These are phyloP conservation scores for Metarhizium album DNA, from an alignment of 2,329 filamentous ascomycete genomes.

Conservation along the genomic window DNA sequence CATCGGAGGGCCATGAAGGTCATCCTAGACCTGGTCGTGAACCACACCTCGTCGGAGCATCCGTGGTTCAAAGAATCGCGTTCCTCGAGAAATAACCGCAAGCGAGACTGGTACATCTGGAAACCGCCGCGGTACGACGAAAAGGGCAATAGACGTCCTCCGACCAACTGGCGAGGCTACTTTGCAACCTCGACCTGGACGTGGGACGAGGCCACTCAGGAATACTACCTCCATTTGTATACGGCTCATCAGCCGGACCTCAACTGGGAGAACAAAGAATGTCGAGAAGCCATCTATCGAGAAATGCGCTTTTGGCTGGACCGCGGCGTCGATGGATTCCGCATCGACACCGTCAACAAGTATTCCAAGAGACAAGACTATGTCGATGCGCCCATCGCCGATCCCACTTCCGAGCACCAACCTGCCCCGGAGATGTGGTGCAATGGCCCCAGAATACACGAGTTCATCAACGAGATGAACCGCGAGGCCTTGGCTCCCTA, in stretches of 20 bases:
- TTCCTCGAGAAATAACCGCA: slow-evolving; percentile 36
- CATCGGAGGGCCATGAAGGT: slow-evolving; percentile 53
- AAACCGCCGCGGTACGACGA: slow-evolving; percentile 41
- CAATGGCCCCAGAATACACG: slow-evolving; percentile 52
- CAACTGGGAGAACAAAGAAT: slow-evolving; percentile 62
- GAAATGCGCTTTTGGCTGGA: slow-evolving; percentile 63
- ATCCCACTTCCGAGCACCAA: slow-evolving; percentile 26
- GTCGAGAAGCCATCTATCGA: slow-evolving; percentile 56
- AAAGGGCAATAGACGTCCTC: slow-evolving; percentile 43
- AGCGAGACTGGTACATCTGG: slow-evolving; percentile 59
- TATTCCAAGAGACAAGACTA: slow-evolving; percentile 51
- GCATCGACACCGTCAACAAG: slow-evolving; percentile 59
- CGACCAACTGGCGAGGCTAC: slow-evolving; percentile 45
- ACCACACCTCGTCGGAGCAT: slow-evolving; percentile 51
- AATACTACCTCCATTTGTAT: slow-evolving; percentile 53
- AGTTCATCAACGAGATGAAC: slow-evolving; percentile 50
- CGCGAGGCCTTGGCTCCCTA: slow-evolving; percentile 41
- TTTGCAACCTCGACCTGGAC: slow-evolving; percentile 41
- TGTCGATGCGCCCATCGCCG: slow-evolving; percentile 38
- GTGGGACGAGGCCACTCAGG: slow-evolving; percentile 37
- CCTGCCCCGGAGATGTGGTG: slow-evolving; percentile 41
- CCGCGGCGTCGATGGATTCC: slow-evolving; percentile 53
- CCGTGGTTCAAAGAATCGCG: slow-evolving; percentile 47
- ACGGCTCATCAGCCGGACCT: slow-evolving; percentile 62
- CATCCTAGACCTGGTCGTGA: slow-evolving; percentile 63